phyloP scores from a whole-genome alignment of 495 filamentous ascomycete genomes.

The Thermochaetoides thermophila region DNA sequence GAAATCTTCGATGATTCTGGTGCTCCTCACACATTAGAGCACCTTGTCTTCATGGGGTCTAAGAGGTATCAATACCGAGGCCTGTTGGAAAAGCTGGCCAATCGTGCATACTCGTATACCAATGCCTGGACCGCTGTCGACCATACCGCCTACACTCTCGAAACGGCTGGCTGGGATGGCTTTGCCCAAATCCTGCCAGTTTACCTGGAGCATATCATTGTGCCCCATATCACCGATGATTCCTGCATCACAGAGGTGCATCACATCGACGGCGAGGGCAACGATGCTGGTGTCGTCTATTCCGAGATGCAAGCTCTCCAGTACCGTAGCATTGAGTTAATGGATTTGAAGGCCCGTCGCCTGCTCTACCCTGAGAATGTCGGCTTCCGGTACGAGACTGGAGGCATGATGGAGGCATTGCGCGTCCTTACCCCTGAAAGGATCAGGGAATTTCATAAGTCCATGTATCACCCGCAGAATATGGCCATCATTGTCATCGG shows the following conservation, averaged over 20 bases:
- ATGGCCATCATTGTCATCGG: conserved; percentile 80
- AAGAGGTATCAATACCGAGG: conserved; percentile 90
- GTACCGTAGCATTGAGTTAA: conserved; percentile 66
- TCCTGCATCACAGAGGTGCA: conserved; percentile 92
- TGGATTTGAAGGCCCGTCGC: conserved; percentile 62
- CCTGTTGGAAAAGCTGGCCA: conserved; percentile 83
- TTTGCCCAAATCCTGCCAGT: conserved; percentile 89
- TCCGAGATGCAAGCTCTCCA: conserved; percentile 97
- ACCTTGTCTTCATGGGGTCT: conserved; percentile 95
- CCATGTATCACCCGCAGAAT: conserved; percentile 98
- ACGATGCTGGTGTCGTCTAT: conserved; percentile 96
- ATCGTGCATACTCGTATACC: conserved; percentile 79
- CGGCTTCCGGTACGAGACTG: conserved; percentile 93
- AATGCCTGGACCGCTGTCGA: conserved; percentile 95
- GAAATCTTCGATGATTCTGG: conserved; percentile 97
- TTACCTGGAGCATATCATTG: conserved; percentile 87
- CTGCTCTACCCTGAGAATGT: conserved; percentile 77
- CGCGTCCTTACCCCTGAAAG: conserved; percentile 72
- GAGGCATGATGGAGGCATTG: conserved; percentile 87
- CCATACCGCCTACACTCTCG: conserved; percentile 91
- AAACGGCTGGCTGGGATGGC: conserved; percentile 91
- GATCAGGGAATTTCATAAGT: conserved; percentile 81
- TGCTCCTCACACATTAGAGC: conserved; percentile 89
- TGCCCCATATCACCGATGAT: conserved; percentile 83
- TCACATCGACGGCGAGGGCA: conserved; percentile 80